Conservation (phyloP, 768 basidiomycete species). For the Obba rivulosa region DNA sequence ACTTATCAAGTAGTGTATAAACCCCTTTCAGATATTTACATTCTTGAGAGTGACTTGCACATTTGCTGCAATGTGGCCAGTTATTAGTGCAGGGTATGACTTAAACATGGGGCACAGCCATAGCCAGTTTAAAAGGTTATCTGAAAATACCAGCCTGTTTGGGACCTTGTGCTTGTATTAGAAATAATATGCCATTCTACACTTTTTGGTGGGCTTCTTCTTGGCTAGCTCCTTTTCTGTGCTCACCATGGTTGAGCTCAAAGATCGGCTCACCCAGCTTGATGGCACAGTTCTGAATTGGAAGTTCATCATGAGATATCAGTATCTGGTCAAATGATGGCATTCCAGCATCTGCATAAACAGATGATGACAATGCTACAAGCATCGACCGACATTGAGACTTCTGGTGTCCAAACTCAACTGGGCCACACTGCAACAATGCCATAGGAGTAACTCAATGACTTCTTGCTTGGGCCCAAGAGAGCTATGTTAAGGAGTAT, state of each 20-base stretch:
- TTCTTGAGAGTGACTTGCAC: slow-evolving; percentile 38
- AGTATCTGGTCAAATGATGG: not conserved
- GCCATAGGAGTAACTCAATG: no score
- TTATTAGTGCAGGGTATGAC: not conserved
- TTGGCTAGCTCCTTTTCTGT: slow-evolving; percentile 18
- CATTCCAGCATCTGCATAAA: not conserved
- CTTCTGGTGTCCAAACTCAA: not conserved
- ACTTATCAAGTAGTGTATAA: no score
- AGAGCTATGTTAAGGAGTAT: no score
- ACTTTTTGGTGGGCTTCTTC: slow-evolving; percentile 42
- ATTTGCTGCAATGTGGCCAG: no score
- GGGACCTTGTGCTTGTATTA: slow-evolving; percentile 48
- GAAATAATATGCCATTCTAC: slow-evolving; percentile 43
- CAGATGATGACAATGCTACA: no score
- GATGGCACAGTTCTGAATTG: slow-evolving; percentile 3
- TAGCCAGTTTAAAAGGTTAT: slow-evolving; percentile 35
- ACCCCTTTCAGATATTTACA: slow-evolving; percentile 47
- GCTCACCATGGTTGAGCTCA: slow-evolving; percentile 12
- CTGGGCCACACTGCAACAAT: no score
- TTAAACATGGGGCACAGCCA: slow-evolving; percentile 32
- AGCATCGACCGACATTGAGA: not conserved
- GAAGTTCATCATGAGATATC: slow-evolving; percentile 8
- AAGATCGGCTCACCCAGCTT: slow-evolving; percentile 17
- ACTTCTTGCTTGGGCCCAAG: no score
- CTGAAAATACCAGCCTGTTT: slow-evolving; percentile 38